Percentiles rank a stretch among this genome's conserved stretches.
phyloP scores from a whole-genome alignment of 2,329 filamentous ascomycete genomes.

The Tympanopsis confertula region DNA sequence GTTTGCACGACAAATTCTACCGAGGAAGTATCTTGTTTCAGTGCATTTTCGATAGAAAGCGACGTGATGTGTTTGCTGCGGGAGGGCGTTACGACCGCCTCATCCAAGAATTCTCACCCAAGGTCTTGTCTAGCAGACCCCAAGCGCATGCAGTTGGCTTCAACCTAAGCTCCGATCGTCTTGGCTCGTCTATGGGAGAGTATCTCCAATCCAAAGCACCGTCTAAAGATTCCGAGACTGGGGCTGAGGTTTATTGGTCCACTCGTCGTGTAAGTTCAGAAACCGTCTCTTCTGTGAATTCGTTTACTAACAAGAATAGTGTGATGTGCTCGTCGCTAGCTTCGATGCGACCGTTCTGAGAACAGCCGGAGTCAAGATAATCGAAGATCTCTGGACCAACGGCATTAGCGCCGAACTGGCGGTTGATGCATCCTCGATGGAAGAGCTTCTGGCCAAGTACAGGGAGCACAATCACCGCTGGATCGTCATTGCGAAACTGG shows the following conservation, averaged over 20 bases:
- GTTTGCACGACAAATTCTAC: slow-evolving; percentile 86
- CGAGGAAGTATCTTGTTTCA: slow-evolving; percentile 77
- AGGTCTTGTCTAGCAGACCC: slow-evolving; percentile 46
- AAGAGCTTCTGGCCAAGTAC: slow-evolving; percentile 68
- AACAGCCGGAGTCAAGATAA: slow-evolving; percentile 63
- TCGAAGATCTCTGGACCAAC: slow-evolving; percentile 70
- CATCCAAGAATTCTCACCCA: slow-evolving; percentile 72
- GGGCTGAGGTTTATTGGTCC: slow-evolving; percentile 45
- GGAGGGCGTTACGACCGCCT: slow-evolving; percentile 87
- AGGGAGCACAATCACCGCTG: slow-evolving; percentile 70
- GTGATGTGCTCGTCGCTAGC: slow-evolving; percentile 80
- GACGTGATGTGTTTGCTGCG: slow-evolving; percentile 77
- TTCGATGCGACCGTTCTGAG: slow-evolving; percentile 70
- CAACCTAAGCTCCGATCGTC: slow-evolving; percentile 76
- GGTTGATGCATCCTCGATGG: slow-evolving; percentile 63
- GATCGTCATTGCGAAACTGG: slow-evolving; percentile 80
- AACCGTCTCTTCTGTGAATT: background rate
- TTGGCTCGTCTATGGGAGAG: slow-evolving; percentile 55
- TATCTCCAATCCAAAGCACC: slow-evolving; percentile 35
- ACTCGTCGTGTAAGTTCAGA: slow-evolving; percentile 44
- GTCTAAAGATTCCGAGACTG: slow-evolving; percentile 60
- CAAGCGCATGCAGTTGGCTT: slow-evolving; percentile 82
- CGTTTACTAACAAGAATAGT: slow-evolving; percentile 30
- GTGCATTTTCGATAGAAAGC: slow-evolving; percentile 76
- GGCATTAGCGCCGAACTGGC: slow-evolving; percentile 84